Evolutionary conservation across 1,284 basidiomycete species (phyloP), one percentile per base, ranked within the genome.

Genomic region (Ganoderma sinense): DNA sequence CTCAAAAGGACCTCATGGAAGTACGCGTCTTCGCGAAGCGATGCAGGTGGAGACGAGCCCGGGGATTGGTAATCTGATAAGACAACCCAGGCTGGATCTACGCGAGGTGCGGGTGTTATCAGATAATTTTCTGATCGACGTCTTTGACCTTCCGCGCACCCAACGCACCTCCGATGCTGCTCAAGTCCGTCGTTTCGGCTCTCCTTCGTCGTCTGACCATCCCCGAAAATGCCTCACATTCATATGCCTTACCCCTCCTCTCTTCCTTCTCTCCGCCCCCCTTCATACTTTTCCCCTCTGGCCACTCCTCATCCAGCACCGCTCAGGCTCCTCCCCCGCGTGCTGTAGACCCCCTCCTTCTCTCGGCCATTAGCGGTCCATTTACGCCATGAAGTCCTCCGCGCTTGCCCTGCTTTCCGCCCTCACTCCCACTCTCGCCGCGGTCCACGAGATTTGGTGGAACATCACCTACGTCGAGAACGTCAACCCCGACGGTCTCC

Each of bases 401-500:
- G 71, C 71, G 20, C 73, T 81, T 71, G 74, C 76, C 66, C 69
- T 82, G 59, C 74, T 81, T 59, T 65, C 73, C 2, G 66, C 84
- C 26, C 76, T 81, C 33, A 68, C 80, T 4, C 78, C 82, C 53
- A 86, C 79, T 43, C 74, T 88, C 40, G 91, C 89, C 11, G 90
- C 86, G 29, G 83, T 92, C 11, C 85, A 89, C 2, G 92, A 94
- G 76, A 67, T 88, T 11, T 94, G 92, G 92, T 96, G 94, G 94
- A 90, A 94, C 76, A 84, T 96, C 78, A 91, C 88, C 75, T 94
- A 91, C 69, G 90, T 93, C 68, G 78, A 90, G 40, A 80, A 89
- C 70, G 89, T 85, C 66, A 92, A 90, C 79, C 94, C 94, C n/a
- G 93, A 95, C 75, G 93, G 91, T 4, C 85, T 94, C 63, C 87